Evolutionary conservation across 2,329 filamentous ascomycete species (phyloP).

Genomic region (Penicillium verrucosum): DNA sequence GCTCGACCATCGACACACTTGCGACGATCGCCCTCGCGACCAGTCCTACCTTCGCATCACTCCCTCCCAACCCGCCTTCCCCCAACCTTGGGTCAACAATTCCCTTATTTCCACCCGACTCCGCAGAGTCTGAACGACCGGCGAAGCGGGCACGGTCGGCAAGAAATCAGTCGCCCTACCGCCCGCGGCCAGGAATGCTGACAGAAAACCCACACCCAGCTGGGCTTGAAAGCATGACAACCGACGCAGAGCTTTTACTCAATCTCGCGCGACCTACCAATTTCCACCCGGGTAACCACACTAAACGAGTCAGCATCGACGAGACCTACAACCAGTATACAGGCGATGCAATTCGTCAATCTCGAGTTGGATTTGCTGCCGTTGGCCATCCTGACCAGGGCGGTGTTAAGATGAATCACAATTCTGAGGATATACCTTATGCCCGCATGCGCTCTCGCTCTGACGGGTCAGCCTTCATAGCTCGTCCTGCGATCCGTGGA

Average conservation of each 20-base stretch:
- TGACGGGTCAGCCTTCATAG: slow-evolving; percentile 41
- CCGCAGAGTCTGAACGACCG: slow-evolving; percentile 46
- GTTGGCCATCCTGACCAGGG: slow-evolving; percentile 15
- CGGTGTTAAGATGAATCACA: slow-evolving; percentile 17
- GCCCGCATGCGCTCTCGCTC: slow-evolving; percentile 43
- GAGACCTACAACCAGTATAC: slow-evolving; percentile 27
- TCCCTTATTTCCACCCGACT: slow-evolving; percentile 31
- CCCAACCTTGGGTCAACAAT: slow-evolving; percentile 24
- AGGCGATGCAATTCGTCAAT: slow-evolving; percentile 23
- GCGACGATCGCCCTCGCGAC: slow-evolving; percentile 51
- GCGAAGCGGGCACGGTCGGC: slow-evolving; percentile 61
- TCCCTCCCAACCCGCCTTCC: slow-evolving; percentile 32
- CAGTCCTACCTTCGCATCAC: slow-evolving; percentile 43
- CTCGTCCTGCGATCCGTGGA: slow-evolving; percentile 36
- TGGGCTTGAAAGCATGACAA: slow-evolving; percentile 42
- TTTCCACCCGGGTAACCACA: slow-evolving; percentile 26
- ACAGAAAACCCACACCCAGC: slow-evolving; percentile 32
- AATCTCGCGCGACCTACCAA: slow-evolving; percentile 44
- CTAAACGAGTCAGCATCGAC: slow-evolving; percentile 34
- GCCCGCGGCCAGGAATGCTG: slow-evolving; percentile 26
- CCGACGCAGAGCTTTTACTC: slow-evolving; percentile 49
- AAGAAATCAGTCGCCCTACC: slow-evolving; percentile 46
- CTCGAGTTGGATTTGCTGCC: slow-evolving; percentile 20
- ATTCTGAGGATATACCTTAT: slow-evolving; percentile 24
- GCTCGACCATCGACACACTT: slow-evolving; percentile 49